Base-by-base conservation (phyloP, 148 eudicot species). In the Chenopodium suecicum region DNA sequence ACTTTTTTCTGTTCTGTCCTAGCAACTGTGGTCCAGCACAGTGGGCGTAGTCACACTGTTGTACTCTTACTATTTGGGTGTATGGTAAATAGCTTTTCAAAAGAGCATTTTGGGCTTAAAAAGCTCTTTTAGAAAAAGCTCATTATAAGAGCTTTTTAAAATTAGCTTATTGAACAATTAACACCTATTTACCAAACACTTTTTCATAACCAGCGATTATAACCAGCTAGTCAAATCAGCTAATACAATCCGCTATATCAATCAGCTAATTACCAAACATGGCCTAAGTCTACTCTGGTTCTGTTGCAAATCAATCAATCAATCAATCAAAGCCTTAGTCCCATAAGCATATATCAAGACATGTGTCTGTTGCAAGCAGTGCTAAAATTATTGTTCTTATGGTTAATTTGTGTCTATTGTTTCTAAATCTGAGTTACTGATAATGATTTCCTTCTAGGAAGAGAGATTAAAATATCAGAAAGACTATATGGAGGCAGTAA, bases 401-500 rank as follows among this genome's bases (percentile, higher is more conserved):
- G 44, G 69, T 74, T 44, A 27, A 44, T 17, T 69, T 44, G 6
- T 4, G 7, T 48, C 46, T 74, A 56, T 50, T 83, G 77, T 46
- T 83, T 74, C 27, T 14, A 71, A 25, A n/a, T 17, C 56, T 12
- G 69, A 72, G 74, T 74, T 76, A 46, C 76, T 70, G 73, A 85
- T 65, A 71, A 41, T 60, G 65, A 73, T 27, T 81, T 81, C n/a
- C 23, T 80, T 87, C 60, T 84, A 93, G 98, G 87, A 86, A 78
- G 93, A 95, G 80, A 88, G 90, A 70, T 47, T 82, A 67, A 88
- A 92, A 82, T 86, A 84, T 81, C 90, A 92, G 52, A 86, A 81
- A 84, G 93, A 93, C 79, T 87, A 88, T 75, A 74, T 80, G 88
- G 93, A 91, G 76, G 91, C 95, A n/a, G 82, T 89, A 52, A 88